A percentile compares a stretch with the other conserved stretches of the same genome.
Conservation (phyloP, 495 filamentous ascomycete genomes). For the Cudoniella acicularis region DNA sequence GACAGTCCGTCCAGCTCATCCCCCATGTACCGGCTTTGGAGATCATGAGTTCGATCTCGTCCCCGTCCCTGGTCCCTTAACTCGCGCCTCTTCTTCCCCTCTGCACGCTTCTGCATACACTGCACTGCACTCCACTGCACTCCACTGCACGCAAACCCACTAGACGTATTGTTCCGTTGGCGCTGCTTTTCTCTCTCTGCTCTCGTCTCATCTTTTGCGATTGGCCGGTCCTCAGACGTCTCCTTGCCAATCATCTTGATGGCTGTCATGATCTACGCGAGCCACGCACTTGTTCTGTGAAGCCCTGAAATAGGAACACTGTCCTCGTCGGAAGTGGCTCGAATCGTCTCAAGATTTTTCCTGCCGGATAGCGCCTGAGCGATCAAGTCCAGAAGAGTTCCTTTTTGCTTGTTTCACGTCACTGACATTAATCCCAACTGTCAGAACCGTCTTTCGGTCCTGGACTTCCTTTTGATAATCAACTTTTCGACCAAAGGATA, state of each 20-base stretch:
- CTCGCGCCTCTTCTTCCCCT: too few species aligned
- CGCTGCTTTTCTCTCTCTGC: constrained; percentile 17
- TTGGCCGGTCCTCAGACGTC: constrained; percentile 21
- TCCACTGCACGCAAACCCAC: constrained; percentile 18
- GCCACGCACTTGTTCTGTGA: constrained; percentile 22
- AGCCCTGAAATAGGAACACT: constrained; percentile 28
- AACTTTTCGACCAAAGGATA: constrained; percentile 12
- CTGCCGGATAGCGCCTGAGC: constrained; percentile 17
- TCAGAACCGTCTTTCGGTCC: constrained; percentile 8
- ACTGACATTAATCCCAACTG: constrained; percentile 14
- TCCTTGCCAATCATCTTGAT: constrained; percentile 27
- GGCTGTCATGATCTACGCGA: constrained; percentile 23
- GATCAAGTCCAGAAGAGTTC: constrained; percentile 14
- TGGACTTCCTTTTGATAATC: constrained; percentile 11
- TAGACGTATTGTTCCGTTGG: constrained; percentile 26
- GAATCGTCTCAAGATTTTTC: constrained; percentile 26
- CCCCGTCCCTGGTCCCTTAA: constrained; percentile 21
- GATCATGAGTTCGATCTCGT: constrained; percentile 22
- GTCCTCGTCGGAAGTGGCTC: constrained; percentile 25
- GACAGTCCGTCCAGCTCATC: constrained; percentile 19
- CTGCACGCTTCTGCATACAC: too few species aligned
- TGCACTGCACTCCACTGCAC: too few species aligned
- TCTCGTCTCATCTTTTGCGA: constrained; percentile 27
- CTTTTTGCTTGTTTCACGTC: constrained; percentile 21
- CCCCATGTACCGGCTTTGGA: constrained; percentile 21